These are phyloP conservation scores for Cenchrus americanus DNA, from an alignment of 176 grass and related monocot species.

Conservation along the genomic window DNA sequence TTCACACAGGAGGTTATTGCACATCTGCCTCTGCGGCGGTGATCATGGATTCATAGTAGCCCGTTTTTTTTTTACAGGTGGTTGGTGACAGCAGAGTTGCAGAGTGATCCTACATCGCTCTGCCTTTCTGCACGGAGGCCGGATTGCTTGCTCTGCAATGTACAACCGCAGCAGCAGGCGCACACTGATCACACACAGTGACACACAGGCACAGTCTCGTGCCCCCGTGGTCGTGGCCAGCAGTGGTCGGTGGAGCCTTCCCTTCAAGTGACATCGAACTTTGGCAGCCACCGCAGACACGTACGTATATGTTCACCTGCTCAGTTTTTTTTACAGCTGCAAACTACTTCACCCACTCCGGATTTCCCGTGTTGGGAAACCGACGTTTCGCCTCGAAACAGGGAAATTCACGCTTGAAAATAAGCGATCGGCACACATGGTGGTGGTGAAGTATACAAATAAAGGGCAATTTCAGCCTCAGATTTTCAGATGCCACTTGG, in stretches of 20 bases:
- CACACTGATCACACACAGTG: too few species aligned
- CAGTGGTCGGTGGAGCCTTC: neutral
- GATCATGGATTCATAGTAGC: neutral
- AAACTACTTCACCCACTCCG: neutral
- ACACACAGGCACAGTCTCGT: too few species aligned
- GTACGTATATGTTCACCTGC: neutral
- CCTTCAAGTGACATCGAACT: slow-evolving; percentile 34
- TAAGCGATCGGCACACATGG: neutral
- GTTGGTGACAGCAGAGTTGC: too few species aligned
- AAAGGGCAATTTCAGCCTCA: neutral
- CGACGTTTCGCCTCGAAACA: neutral
- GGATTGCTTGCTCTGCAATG: too few species aligned
- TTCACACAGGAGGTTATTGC: too few species aligned
- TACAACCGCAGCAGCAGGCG: too few species aligned
- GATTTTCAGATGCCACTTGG: slow-evolving; percentile 4
- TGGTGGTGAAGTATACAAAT: neutral
- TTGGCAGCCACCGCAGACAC: neutral
- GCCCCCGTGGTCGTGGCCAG: neutral
- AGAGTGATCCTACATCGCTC: neutral
- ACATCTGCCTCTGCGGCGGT: neutral
- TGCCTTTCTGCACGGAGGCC: neutral
- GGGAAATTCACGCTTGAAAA: neutral
- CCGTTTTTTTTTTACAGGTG: too few species aligned
- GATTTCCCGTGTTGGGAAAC: neutral
- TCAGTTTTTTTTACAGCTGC: neutral